A percentile compares a stretch with the other conserved stretches of the same genome.
phyloP scores from a whole-genome alignment of 164 flowering plant genomes.

The Warburgia ugandensis region DNA sequence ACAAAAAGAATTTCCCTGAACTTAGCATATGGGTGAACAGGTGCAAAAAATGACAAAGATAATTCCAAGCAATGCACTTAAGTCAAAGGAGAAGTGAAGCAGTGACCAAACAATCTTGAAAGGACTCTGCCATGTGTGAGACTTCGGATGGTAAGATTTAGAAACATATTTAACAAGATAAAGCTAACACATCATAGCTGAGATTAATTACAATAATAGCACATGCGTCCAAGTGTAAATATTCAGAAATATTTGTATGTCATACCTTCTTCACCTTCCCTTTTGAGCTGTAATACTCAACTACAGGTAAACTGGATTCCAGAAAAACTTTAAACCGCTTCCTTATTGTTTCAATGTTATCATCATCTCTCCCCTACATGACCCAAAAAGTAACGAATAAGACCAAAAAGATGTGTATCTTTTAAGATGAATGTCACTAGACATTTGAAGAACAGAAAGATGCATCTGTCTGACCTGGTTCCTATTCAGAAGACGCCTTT shows the following conservation, averaged over 20 bases:
- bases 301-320: constrained; percentile 75
- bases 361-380: constrained; percentile 84
- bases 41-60: too few species aligned
- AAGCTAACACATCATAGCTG: not conserved
- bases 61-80: too few species aligned
- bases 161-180: not conserved
- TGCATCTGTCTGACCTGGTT: constrained; percentile 55
- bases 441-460: not conserved
- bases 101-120: not conserved
- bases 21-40: too few species aligned
- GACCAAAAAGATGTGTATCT: not conserved
- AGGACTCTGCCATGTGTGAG: not conserved
- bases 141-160: not conserved
- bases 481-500: constrained; percentile 73
- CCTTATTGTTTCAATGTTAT: constrained; percentile 79
- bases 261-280: constrained; percentile 74
- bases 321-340: constrained; percentile 74
- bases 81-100: too few species aligned
- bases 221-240: not conserved
- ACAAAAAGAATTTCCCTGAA: too few species aligned
- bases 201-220: not conserved
- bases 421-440: not conserved
- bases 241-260: not conserved
- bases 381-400: not conserved
- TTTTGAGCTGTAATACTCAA: constrained; percentile 54